A percentile compares a stretch with the other conserved stretches of the same genome.
phyloP scores from a whole-genome alignment of 768 basidiomycete species.

The Auriscalpium vulgare region DNA sequence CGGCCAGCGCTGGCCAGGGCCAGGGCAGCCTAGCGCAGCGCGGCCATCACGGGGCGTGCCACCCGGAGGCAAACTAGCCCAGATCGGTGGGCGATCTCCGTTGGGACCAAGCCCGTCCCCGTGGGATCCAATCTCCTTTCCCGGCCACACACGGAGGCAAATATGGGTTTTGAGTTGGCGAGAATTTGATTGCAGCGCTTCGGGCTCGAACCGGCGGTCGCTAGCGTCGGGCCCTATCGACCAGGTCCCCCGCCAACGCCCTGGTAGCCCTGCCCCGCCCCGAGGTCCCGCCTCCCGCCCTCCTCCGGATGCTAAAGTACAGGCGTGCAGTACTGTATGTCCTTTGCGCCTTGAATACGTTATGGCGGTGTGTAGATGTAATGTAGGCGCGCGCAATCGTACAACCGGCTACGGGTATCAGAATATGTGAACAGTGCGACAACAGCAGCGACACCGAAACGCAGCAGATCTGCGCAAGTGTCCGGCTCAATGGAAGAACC shows the following conservation, averaged over 20 bases:
- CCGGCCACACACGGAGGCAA: neutral
- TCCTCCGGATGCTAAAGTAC: neutral
- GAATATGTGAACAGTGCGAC: conserved; percentile 17
- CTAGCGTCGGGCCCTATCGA: too few relatives aligned
- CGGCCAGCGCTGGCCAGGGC: too few relatives aligned
- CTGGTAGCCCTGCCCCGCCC: neutral
- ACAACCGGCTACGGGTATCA: conserved; percentile 21
- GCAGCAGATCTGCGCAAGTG: conserved; percentile 26
- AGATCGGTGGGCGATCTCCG: neutral
- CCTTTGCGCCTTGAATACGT: neutral
- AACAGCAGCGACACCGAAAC: conserved; percentile 19
- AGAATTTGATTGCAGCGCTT: neutral
- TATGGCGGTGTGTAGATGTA: conserved; percentile 20
- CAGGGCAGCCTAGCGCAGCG: too few relatives aligned
- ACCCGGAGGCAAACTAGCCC: too few relatives aligned
- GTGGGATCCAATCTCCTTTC: neutral
- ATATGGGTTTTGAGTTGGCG: neutral
- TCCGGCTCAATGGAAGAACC: conserved; percentile 68
- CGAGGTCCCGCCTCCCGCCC: neutral
- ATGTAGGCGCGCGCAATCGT: conserved; percentile 22
- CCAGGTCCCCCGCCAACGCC: neutral
- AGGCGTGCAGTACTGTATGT: neutral
- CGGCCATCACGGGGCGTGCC: too few relatives aligned
- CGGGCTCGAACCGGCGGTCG: neutral
- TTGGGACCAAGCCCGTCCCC: neutral